These are phyloP conservation scores for Pseudogymnoascus pannorum DNA, from an alignment of 2,329 filamentous ascomycete genomes.

Conservation along the genomic window DNA sequence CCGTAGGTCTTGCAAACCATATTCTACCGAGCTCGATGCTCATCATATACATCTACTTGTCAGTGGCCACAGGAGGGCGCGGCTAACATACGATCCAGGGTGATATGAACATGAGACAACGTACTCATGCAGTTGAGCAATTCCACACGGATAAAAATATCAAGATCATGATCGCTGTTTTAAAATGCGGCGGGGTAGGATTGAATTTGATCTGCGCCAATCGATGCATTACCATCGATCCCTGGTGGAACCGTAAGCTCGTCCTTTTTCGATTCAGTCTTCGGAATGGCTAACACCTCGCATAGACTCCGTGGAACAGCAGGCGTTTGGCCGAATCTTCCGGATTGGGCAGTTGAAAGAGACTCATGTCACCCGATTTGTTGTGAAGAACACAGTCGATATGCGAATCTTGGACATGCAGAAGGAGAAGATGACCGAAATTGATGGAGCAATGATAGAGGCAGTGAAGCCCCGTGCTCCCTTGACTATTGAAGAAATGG, in stretches of 20 bases:
- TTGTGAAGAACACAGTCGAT: conserved; percentile 51
- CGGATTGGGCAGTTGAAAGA: conserved; percentile 57
- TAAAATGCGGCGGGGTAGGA: conserved; percentile 45
- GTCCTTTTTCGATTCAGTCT: neutral
- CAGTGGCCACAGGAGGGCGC: neutral
- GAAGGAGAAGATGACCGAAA: conserved; percentile 41
- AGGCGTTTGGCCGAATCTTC: conserved; percentile 53
- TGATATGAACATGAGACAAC: conserved; percentile 35
- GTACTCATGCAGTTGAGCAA: conserved; percentile 37
- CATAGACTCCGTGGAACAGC: conserved; percentile 42
- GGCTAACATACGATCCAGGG: conserved; percentile 34
- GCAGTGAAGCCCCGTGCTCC: conserved; percentile 16
- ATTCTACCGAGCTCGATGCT: neutral
- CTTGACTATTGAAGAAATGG: conserved; percentile 32
- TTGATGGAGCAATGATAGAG: conserved; percentile 29
- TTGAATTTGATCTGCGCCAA: conserved; percentile 53
- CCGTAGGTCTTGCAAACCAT: conserved; percentile 23
- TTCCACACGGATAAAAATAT: conserved; percentile 37
- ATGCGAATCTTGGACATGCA: conserved; percentile 49
- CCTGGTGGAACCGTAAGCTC: conserved; percentile 27
- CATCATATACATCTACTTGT: neutral
- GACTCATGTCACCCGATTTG: conserved; percentile 51
- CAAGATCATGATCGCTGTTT: conserved; percentile 46
- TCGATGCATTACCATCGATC: conserved; percentile 38
- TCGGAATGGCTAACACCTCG: neutral